These are phyloP conservation scores for Theileria orientalis DNA, from an alignment of 169 alveolate species.

Conservation along the genomic window DNA sequence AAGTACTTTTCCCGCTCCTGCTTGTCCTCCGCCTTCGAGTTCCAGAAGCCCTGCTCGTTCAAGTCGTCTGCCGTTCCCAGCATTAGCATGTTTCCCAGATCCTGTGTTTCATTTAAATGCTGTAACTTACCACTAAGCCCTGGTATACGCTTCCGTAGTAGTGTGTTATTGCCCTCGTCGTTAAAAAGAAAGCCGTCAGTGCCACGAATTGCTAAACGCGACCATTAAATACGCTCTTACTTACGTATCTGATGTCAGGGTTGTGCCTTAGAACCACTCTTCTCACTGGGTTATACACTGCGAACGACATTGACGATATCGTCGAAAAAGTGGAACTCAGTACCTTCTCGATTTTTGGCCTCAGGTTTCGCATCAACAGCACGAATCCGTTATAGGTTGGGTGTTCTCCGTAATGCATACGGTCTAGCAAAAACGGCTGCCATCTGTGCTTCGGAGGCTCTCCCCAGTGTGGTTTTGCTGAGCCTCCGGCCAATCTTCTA, in stretches of 20 bases:
- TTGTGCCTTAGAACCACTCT: slow-evolving; percentile 73
- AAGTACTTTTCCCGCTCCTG: slow-evolving; percentile 66
- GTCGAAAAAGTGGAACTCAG: slow-evolving; percentile 41
- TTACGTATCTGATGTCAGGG: slow-evolving; percentile 82
- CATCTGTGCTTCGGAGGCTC: slow-evolving; percentile 66
- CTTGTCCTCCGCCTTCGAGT: slow-evolving; percentile 69
- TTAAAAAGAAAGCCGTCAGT: slow-evolving; percentile 75
- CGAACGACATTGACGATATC: slow-evolving; percentile 4
- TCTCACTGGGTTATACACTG: slow-evolving; percentile 66
- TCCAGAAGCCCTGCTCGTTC: slow-evolving; percentile 81
- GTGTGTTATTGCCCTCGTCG: slow-evolving; percentile 77
- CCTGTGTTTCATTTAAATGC: slow-evolving; percentile 19
- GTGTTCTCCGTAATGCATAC: slow-evolving; percentile 76
- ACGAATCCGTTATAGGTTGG: slow-evolving; percentile 72
- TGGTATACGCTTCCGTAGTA: slow-evolving; percentile 75
- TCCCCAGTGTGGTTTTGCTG: slow-evolving; percentile 76
- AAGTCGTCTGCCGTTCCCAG: slow-evolving; percentile 78
- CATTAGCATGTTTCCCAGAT: slow-evolving; percentile 63
- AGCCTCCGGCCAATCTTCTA: slow-evolving; percentile 69
- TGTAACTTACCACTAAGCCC: slow-evolving; percentile 68
- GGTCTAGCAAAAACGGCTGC: slow-evolving; percentile 72
- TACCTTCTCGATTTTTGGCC: slow-evolving; percentile 63
- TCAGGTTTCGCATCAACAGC: slow-evolving; percentile 67
- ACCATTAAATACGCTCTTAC: not conserved
- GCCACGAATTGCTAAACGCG: slow-evolving; percentile 78